phyloP scores from a whole-genome alignment of 108 stramenopile species.

The Halocafeteria seosinensis region DNA sequence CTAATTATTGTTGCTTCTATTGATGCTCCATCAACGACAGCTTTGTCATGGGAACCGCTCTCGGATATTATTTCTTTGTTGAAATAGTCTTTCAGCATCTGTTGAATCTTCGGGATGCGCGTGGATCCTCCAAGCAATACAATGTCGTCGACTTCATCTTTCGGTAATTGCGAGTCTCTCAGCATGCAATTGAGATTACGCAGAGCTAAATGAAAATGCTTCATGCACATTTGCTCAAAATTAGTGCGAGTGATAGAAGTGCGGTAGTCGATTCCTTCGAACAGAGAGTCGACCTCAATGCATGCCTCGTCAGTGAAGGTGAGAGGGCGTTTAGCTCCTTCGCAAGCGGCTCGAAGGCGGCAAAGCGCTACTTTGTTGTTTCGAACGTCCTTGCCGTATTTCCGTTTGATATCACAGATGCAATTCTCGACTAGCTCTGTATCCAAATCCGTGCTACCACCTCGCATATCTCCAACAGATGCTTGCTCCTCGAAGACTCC shows the following conservation, averaged over 20 bases:
- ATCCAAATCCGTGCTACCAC: constrained; percentile 82
- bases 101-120: constrained; percentile 41
- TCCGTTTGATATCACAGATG: constrained; percentile 49
- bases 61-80: constrained; percentile 46
- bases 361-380: constrained; percentile 44
- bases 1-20: constrained; percentile 75
- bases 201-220: constrained; percentile 12
- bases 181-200: constrained; percentile 28
- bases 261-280: constrained; percentile 39
- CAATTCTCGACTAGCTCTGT: constrained; percentile 60
- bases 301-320: constrained; percentile 45
- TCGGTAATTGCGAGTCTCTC: constrained; percentile 21
- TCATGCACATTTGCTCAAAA: constrained; percentile 16
- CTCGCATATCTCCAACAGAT: constrained; percentile 68
- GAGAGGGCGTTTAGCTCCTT: constrained; percentile 56
- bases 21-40: constrained; percentile 81
- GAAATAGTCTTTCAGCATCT: constrained; percentile 25
- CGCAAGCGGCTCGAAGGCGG: constrained; percentile 49
- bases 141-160: constrained; percentile 33
- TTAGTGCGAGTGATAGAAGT: constrained; percentile 16
- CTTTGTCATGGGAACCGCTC: constrained; percentile 84
- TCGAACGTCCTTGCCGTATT: constrained; percentile 38
- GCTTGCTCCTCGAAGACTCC: constrained; percentile 68
- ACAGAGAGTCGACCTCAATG: constrained; percentile 38
- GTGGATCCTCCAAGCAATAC: constrained; percentile 50